Conservation (phyloP, 1,284 basidiomycete genomes). For the Rhodotorula sp. region DNA sequence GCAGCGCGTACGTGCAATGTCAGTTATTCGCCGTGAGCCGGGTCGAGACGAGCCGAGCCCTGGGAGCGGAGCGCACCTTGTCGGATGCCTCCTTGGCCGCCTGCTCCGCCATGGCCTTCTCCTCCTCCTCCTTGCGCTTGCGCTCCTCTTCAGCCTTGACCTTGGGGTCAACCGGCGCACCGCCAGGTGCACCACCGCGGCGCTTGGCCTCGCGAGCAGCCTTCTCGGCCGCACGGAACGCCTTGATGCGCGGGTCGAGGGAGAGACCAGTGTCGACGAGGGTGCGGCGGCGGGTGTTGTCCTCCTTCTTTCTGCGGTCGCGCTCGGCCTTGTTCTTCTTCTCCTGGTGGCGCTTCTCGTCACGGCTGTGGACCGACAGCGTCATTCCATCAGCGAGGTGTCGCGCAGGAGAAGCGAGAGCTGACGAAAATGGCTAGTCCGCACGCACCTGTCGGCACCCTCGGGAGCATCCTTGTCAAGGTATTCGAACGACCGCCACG, state of each 20-base stretch:
- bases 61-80: conserved; percentile 38
- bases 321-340: conserved; percentile 99
- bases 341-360: conserved; percentile 98
- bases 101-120: conserved; percentile 74
- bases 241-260: conserved; percentile 92
- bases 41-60: neutral
- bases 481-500: conserved; percentile 98
- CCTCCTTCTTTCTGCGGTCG: conserved; percentile 94
- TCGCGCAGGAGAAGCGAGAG: neutral
- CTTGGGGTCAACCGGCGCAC: conserved; percentile 54
- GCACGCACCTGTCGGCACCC: conserved; percentile 80
- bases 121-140: conserved; percentile 71
- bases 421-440: too few relatives aligned
- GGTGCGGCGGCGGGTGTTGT: conserved; percentile 82
- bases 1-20: neutral
- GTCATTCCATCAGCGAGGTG: neutral
- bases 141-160: conserved; percentile 71
- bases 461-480: conserved; percentile 98
- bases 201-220: conserved; percentile 92
- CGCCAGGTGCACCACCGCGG: conserved; percentile 55
- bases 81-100: conserved; percentile 46
- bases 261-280: conserved; percentile 85
- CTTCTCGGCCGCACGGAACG: conserved; percentile 96
- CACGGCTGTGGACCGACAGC: conserved; percentile 62
- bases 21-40: too few relatives aligned